Conservation (phyloP, 2,329 filamentous ascomycete genomes). For the Fusarium luffae region DNA sequence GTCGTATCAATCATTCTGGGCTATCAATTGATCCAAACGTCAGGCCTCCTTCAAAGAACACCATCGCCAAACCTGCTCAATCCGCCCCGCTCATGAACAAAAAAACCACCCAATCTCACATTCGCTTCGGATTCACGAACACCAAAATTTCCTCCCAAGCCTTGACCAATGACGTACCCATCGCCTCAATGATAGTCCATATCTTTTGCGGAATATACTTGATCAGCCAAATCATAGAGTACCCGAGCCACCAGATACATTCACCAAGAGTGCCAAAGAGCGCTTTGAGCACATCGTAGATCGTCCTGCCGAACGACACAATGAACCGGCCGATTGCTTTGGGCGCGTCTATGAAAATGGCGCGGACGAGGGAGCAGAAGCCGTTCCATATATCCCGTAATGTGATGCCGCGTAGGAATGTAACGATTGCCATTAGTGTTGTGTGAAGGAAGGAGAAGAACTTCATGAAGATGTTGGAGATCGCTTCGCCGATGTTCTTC, state of each 20-base stretch:
- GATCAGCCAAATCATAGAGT: constrained; percentile 45
- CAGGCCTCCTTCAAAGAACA: not conserved
- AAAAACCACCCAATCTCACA: constrained; percentile 6
- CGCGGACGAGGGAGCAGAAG: constrained; percentile 44
- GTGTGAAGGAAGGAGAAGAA: constrained; percentile 53
- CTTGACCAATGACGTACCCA: constrained; percentile 48
- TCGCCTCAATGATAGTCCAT: constrained; percentile 47
- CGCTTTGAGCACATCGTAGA: constrained; percentile 44
- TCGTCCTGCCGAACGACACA: constrained; percentile 36
- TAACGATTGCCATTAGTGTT: constrained; percentile 46
- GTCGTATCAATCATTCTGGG: not conserved
- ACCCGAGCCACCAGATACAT: constrained; percentile 43
- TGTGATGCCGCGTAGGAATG: constrained; percentile 52
- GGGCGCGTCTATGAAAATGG: constrained; percentile 50
- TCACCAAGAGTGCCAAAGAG: constrained; percentile 49
- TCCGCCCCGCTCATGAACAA: not conserved
- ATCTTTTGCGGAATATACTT: constrained; percentile 51
- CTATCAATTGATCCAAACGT: not conserved
- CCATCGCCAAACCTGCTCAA: not conserved
- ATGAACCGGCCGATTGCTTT: constrained; percentile 44
- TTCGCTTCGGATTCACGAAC: constrained; percentile 52
- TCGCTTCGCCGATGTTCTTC: constrained; percentile 41
- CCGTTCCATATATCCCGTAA: constrained; percentile 55
- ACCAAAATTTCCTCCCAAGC: constrained; percentile 52
- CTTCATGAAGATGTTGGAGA: constrained; percentile 42